Base-by-base conservation (phyloP, 2,329 filamentous ascomycete genomes). In the Clonostachys byssicola region DNA sequence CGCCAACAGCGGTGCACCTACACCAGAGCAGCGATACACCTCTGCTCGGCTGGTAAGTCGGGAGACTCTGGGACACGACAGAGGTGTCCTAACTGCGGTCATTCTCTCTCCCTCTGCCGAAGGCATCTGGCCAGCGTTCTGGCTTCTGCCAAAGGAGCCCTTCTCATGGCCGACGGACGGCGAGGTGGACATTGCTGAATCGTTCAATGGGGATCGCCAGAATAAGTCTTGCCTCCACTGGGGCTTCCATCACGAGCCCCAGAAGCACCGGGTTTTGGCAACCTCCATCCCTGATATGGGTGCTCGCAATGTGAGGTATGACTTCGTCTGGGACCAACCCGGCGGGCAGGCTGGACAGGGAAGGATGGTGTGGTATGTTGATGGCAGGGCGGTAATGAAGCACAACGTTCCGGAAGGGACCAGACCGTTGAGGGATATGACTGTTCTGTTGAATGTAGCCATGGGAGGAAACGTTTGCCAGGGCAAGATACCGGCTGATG, bases 61-160 rank as follows among this genome's bases (percentile, higher is more conserved):
- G 34, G 70, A 75, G 51, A 77, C 74, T 6, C 67, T 83, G 0
- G 66, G 60, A 3, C 68, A 75, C 4, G 67, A 76, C 40, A 66
- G 73, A 34, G 80, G 80, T 30, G 78, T 73, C 43, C 58, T 83
- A 40, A 72, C 72, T 4, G 78, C 74, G 3, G 68, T 72, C 2
- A 68, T 81, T 12, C 64, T 67, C 1, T 69, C 77, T 1, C 80
- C 80, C 0, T 77, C 73, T 45, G 79, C 79, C 0, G 57, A 65
- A 3, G 80, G 80, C 5, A 75, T 83, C 42, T 83, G 80, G 80
- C 80, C 80, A 1, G 80, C 80, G 0, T 81, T 82, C 55, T 83
- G 80, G 80, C 70, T 83, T 45, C 64, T 83, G 6, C 80, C 80
- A 0, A 60, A 68, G 34, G 76, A 83, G 52, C 80, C 79, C 0